These are phyloP conservation scores for Paecilomyces sp. DNA, from an alignment of 2,329 filamentous ascomycete species.

Conservation along the genomic window DNA sequence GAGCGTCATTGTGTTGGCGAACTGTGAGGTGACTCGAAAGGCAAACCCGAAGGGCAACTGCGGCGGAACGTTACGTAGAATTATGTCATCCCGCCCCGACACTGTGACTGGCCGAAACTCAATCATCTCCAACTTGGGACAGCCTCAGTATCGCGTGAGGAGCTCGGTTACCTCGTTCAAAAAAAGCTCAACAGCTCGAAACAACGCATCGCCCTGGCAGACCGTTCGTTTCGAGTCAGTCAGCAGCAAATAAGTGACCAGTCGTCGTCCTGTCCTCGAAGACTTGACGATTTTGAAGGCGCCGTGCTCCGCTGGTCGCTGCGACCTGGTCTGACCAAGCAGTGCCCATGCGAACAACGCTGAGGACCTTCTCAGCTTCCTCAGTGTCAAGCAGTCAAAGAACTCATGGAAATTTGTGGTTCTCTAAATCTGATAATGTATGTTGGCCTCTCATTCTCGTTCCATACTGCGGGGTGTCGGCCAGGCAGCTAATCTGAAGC, in stretches of 20 bases:
- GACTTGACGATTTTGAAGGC: background rate
- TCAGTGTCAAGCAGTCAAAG: conserved; percentile 7
- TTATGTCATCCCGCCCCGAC: conserved; percentile 18
- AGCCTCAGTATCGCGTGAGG: background rate
- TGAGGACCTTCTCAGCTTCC: conserved; percentile 11
- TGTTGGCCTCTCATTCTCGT: background rate
- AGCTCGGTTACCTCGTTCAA: background rate
- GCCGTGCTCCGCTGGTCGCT: background rate
- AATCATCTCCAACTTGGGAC: conserved; percentile 2
- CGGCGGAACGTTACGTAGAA: conserved; percentile 13
- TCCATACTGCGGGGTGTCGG: background rate
- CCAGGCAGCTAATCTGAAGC: background rate
- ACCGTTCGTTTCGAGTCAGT: background rate
- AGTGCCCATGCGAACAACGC: conserved; percentile 18
- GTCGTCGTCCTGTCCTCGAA: background rate
- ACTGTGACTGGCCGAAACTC: background rate
- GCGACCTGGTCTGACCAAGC: background rate
- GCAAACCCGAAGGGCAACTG: background rate
- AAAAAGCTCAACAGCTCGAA: background rate
- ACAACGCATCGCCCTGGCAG: background rate
- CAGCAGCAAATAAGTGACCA: background rate
- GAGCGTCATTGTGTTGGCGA: background rate
- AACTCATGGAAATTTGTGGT: background rate
- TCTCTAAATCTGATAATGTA: background rate
- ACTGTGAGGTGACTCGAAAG: background rate